phyloP scores from a whole-genome alignment of 78 protist genomes.

The Planoprotostelium fungivorum region DNA sequence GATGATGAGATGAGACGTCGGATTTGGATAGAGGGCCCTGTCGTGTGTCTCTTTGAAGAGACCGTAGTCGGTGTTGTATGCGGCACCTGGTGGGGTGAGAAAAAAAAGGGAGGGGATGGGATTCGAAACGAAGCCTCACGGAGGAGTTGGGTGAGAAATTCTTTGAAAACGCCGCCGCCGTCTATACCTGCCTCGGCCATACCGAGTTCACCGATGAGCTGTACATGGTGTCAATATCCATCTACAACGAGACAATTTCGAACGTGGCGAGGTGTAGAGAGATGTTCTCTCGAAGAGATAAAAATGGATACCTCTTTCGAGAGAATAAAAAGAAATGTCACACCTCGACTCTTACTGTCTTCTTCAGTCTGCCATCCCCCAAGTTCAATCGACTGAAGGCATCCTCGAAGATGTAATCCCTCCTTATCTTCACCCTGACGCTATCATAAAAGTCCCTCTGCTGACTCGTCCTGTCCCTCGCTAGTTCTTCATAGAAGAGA shows the following conservation, averaged over 20 bases:
- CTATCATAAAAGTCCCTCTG: not conserved
- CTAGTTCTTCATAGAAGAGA: slow-evolving; percentile 8
- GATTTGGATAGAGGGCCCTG: slow-evolving; percentile 20
- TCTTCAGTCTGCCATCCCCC: not conserved
- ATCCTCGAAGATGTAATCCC: slow-evolving; percentile 20
- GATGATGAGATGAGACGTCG: slow-evolving; percentile 6
- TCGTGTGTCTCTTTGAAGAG: slow-evolving; percentile 33
- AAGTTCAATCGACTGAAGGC: not conserved
- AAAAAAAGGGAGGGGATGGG: too few species aligned
- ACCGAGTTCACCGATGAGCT: not conserved
- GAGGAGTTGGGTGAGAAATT: slow-evolving; percentile 17
- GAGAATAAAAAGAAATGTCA: too few species aligned
- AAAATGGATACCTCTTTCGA: too few species aligned
- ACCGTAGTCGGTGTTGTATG: slow-evolving; percentile 32
- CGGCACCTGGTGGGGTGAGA: too few species aligned
- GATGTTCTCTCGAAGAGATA: too few species aligned
- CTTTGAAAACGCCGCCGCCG: slow-evolving; percentile 58
- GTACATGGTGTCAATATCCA: not conserved
- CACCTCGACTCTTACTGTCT: slow-evolving; percentile 8
- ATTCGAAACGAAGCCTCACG: too few species aligned
- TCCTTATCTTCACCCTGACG: not conserved
- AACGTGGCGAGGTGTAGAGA: too few species aligned
- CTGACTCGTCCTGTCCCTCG: not conserved
- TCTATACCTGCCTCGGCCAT: slow-evolving; percentile 51
- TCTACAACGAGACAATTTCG: too few species aligned